A percentile compares a stretch with the other conserved stretches of the same genome.
Conservation (phyloP, 2,329 filamentous ascomycete species). For the Penicillium sp. region DNA sequence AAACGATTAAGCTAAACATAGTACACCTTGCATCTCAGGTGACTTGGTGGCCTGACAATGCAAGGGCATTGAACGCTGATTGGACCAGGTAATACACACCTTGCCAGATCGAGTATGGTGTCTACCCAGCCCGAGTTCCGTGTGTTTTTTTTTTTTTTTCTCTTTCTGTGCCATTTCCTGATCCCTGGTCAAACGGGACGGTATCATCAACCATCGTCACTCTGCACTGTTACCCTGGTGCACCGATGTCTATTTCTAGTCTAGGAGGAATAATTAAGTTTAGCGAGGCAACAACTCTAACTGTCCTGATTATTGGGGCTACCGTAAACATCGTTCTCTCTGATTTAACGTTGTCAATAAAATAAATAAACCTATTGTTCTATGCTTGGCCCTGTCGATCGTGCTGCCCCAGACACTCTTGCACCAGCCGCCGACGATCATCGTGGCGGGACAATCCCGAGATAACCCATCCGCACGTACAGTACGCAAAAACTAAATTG, state of each 20-base stretch:
- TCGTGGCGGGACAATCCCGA: slow-evolving; percentile 5
- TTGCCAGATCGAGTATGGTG: slow-evolving; percentile 1
- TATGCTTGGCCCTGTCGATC: slow-evolving; percentile 14
- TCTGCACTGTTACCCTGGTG: slow-evolving; percentile 34
- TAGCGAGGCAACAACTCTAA: no score
- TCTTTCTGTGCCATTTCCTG: neutral
- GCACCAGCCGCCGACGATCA: slow-evolving; percentile 3
- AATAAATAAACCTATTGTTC: neutral
- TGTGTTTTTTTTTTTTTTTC: neutral
- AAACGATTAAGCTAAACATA: slow-evolving; percentile 19
- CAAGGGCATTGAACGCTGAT: slow-evolving; percentile 19
- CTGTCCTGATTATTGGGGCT: no score
- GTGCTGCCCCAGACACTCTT: slow-evolving; percentile 5
- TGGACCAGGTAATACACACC: slow-evolving; percentile 9
- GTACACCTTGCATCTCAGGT: slow-evolving; percentile 27
- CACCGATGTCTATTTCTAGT: slow-evolving; percentile 6
- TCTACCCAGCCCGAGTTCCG: neutral
- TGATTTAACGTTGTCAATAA: neutral
- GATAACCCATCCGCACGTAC: neutral
- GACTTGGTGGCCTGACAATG: slow-evolving; percentile 25
- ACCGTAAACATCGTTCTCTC: neutral
- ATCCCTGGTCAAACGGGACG: slow-evolving; percentile 9
- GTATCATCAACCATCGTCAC: slow-evolving; percentile 20
- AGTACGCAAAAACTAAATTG: neutral
- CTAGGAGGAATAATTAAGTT: neutral